Evolutionary conservation across 345 rosid genomes (phyloP).

Genomic region (Eucalyptus regnans): DNA sequence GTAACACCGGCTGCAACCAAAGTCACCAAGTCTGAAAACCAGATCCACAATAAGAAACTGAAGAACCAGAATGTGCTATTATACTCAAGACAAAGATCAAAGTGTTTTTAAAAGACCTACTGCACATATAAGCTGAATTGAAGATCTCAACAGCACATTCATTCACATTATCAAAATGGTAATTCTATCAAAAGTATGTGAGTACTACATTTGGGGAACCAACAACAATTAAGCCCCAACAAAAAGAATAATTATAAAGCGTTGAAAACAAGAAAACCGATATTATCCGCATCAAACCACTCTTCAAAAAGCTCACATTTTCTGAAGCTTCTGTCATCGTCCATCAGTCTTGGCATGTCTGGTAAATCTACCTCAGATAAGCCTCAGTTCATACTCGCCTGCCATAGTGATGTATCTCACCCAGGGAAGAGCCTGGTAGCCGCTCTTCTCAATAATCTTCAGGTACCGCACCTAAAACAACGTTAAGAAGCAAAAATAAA

Average conservation of each 20-base stretch:
- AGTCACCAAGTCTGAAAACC: neutral
- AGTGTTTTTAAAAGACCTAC: neutral
- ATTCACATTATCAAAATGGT: neutral
- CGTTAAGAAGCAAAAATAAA: neutral
- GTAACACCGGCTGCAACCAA: neutral
- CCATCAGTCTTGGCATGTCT: neutral
- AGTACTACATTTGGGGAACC: neutral
- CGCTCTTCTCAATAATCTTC: constrained; percentile 96
- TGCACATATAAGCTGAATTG: neutral
- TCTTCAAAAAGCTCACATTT: neutral
- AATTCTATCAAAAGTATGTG: neutral
- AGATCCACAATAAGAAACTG: neutral
- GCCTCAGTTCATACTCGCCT: constrained; percentile 92
- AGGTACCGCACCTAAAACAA: constrained; percentile 78
- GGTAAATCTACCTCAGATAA: constrained; percentile 22
- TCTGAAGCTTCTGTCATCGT: neutral
- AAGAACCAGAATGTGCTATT: neutral
- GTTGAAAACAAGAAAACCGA: neutral
- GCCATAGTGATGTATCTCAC: constrained; percentile 99
- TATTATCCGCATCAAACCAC: neutral
- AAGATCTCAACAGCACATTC: neutral
- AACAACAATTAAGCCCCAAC: neutral
- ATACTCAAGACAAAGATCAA: neutral
- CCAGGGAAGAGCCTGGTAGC: constrained; percentile 99
- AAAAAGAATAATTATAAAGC: neutral